Base-by-base conservation (phyloP, 1,284 basidiomycete genomes). In the Leccinum griseonigrum region DNA sequence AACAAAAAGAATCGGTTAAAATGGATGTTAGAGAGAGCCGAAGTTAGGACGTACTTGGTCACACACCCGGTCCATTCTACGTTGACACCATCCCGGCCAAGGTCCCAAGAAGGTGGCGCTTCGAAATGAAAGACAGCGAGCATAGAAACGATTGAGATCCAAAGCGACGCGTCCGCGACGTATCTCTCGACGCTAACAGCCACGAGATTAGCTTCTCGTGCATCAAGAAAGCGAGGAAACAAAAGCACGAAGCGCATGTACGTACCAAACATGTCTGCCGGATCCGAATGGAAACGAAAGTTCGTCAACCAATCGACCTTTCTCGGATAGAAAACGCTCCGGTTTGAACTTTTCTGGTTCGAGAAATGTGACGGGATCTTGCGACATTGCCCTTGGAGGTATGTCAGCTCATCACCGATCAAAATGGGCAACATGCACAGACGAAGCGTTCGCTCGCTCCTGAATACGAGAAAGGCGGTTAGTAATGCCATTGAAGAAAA, bases 261-360 rank as follows among this genome's bases (percentile, higher is more conserved):
- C 22, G 22, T 63, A 79, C 79, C 80, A 64, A 75, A 77, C 70
- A 8, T 82, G 74, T 26, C 77, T 69, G 28, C 83, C 83, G 63
- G 80, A 84, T 9, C 83, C 82, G 63, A 79, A 83, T 0, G 72
- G 71, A 60, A 77, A 78, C 6, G 64, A 67, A 48, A 71, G 69
- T 18, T 77, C 75, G 65, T 82, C 81, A 46, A 74, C 70, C 26
- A 79, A 71, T 8, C 29, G 29, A 29, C 52, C 57, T 18, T 60
- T 60, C 43, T 54, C 57, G 5, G 50, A 34, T 36, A 74, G 57
- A 64, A 80, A 82, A 1, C 82, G 71, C 18, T 77, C 75, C 3
- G 82, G 82, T 40, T 72, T 68, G 67, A 84, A 84, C 3, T 54
- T 66, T 54, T 73, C 69, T 10, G 81, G 82, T 29, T 82, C 67